A percentile compares a stretch with the other conserved stretches of the same genome.
These are phyloP conservation scores for Suaeda aralocaspica DNA, from an alignment of 148 eudicot species.

Conservation along the genomic window DNA sequence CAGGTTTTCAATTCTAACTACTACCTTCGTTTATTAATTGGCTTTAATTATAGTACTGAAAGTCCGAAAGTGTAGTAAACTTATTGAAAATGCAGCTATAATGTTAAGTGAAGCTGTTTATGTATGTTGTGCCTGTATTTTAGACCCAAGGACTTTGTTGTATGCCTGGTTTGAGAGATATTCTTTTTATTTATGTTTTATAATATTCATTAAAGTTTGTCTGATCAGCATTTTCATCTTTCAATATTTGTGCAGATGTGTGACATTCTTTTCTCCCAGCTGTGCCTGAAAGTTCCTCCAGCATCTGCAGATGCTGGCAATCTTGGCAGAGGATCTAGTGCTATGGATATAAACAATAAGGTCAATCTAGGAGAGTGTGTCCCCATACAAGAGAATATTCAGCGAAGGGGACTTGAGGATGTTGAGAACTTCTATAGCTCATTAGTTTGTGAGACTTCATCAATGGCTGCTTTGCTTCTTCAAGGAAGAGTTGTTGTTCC, in stretches of 20 bases:
- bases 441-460: constrained; percentile 65
- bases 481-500: constrained; percentile 94
- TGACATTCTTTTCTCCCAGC: constrained; percentile 88
- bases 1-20: no score
- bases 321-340: constrained; percentile 37
- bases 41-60: no score
- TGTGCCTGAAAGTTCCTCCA: constrained; percentile 82
- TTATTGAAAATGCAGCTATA: neutral
- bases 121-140: neutral
- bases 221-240: constrained; percentile 15
- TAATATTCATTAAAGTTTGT: neutral
- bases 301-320: constrained; percentile 41
- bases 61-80: neutral
- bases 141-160: neutral
- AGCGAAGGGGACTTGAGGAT: constrained; percentile 51
- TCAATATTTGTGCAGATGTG: constrained; percentile 66
- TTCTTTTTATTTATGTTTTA: neutral
- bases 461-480: constrained; percentile 94
- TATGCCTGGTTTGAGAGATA: neutral
- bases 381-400: constrained; percentile 37
- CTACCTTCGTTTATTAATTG: no score
- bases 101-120: neutral
- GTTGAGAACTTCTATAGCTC: constrained; percentile 38
- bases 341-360: constrained; percentile 32
- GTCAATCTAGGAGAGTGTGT: constrained; percentile 38